These are phyloP conservation scores for Claviceps fusiformis DNA, from an alignment of 2,329 filamentous ascomycete species.

Conservation along the genomic window DNA sequence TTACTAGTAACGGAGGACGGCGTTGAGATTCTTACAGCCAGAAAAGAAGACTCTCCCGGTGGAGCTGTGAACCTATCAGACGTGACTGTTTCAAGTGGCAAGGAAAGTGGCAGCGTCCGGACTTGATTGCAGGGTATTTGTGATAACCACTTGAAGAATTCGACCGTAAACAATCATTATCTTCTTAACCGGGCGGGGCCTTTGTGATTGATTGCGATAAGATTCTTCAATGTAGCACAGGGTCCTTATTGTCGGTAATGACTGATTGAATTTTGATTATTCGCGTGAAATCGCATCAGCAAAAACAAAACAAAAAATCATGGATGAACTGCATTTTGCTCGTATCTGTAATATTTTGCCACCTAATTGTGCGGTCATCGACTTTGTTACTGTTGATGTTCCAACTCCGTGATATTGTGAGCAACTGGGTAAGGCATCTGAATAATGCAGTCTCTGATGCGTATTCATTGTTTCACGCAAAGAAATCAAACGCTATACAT, in stretches of 20 bases:
- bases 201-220: neutral
- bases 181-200: neutral
- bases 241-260: neutral
- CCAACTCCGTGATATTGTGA: neutral
- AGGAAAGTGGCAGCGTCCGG: neutral
- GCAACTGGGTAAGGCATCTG: neutral
- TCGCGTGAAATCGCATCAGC: neutral
- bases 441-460: neutral
- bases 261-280: neutral
- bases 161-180: neutral
- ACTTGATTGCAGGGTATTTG: neutral
- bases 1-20: slow-evolving; percentile 72
- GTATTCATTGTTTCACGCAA: neutral
- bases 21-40: slow-evolving; percentile 68
- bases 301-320: neutral
- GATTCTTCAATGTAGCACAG: neutral
- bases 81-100: slow-evolving; percentile 8
- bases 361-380: neutral
- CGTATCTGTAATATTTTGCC: neutral
- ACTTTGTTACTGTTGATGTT: neutral
- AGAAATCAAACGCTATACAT: neutral
- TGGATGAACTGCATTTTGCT: neutral
- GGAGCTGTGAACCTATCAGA: slow-evolving; percentile 50
- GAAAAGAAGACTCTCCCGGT: slow-evolving; percentile 59
- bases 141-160: neutral